Evolutionary conservation across 163 green algal species (phyloP), one percentile per base, ranked within the genome.

Genomic region (Prototheca wickerhamii): DNA sequence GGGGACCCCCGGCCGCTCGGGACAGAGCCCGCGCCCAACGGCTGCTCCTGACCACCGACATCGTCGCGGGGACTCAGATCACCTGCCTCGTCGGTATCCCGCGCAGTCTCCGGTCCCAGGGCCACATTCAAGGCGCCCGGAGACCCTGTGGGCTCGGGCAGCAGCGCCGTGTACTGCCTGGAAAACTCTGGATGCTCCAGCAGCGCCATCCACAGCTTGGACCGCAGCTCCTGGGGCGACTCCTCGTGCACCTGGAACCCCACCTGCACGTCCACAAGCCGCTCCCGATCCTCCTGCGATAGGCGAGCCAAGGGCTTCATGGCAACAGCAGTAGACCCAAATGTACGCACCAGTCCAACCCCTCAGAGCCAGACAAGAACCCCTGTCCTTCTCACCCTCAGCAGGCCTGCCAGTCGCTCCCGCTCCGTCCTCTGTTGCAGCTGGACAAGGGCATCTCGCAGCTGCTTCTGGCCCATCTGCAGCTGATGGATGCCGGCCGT

Each of bases 121-220:
- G 50, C 50, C 50, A 7, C 50, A 15, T 30, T 34, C 21, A 29
- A 20, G 53, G 35, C 53, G 53, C 33, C 8, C 53, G 33, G 5
- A 12, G 53, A 37, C 28, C 5, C 56, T 30, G 15, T 25, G 10
- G 15, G 28, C 28, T n/a, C 28, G 28, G 28, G 8, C 15, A 44
- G 12, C n/a, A 40, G 37, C 33, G 32, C 68, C 43, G 59, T 30
- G 49, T 68, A 75, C 51, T 70, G 53, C 4, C 10, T 8, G 21
- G 49, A 43, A 3, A 72, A 53, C 25, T 76, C 64, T 21, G 77
- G 74, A 40, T 89, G 71, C 50, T 83, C 62, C 49, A 91, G 63
- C 62, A 95, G 60, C 4, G 83, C 86, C 46, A 86, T 78, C 87
- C 87, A 95, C 58, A 95, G 78, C 10, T 87, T 74, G 3, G 75